Base-by-base conservation (phyloP, 2,329 filamentous ascomycete genomes). In the Fusarium sp. region DNA sequence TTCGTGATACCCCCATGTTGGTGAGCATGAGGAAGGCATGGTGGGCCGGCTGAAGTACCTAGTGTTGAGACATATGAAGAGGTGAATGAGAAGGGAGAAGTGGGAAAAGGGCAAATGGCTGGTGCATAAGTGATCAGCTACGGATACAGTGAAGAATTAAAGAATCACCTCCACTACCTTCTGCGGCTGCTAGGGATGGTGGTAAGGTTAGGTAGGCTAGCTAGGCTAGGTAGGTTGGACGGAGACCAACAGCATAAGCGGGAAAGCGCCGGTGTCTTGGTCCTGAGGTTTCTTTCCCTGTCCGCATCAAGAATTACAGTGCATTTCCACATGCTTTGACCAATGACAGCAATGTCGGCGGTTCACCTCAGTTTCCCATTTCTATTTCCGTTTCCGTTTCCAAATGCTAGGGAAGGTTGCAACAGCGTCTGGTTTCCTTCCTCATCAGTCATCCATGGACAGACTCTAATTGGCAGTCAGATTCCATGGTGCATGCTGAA, bases 1-100 rank as follows among this genome's bases (percentile, higher is more conserved):
- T 72, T 70, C 57, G 69, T 72, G 67, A 68, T 68, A 54, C 48
- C 51, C 42, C 57, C 30, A 54, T 53, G 30, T 5, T 39, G 44
- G 64, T 64, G 52, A 63, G 53, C 49, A 53, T 52, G 51, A 30
- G 28, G 30, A 56, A 50, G 62, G 49, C 42, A 43, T 46, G 42
- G 63, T 68, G 69, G 69, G 60, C 36, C 63, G 40, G 36, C 45
- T 50, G 58, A 52, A 45, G 55, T 64, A n/a, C n/a, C n/a, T n/a
- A 63, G 53, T 55, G 60, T 65, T 65, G 54, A 59, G 38, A 36
- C 34, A 36, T 4, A 32, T 45, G 17, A 28, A 34, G 28, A 36
- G 49, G n/a, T 34, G 28, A 45, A 28, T 28, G 26, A 46, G 34
- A 36, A 36, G 17, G 20, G n/a, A n/a, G n/a, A n/a, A n/a, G n/a